Percentiles rank a stretch among this genome's conserved stretches.
Evolutionary conservation across 371 early-diverging fungal species (phyloP).

Genomic region (Actinomortierella ambigua): DNA sequence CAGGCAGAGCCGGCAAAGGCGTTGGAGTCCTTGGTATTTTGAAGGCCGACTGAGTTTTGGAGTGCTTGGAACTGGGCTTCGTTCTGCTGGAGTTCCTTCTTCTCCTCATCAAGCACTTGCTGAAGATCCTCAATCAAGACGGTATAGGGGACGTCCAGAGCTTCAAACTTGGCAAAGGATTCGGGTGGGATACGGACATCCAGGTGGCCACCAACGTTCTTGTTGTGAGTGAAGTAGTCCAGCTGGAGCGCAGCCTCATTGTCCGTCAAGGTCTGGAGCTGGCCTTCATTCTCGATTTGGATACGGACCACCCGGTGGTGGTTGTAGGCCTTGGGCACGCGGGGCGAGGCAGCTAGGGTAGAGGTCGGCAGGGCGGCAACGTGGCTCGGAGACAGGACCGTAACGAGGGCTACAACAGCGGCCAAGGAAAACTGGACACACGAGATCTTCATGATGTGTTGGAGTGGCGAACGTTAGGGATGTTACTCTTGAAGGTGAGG

Average conservation of each 20-base stretch:
- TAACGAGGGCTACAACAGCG: constrained; percentile 10
- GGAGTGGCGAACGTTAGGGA: no score
- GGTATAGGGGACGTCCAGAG: constrained; percentile 18
- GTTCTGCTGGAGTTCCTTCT: constrained; percentile 12
- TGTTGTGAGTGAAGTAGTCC: constrained; percentile 44
- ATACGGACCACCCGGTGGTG: constrained; percentile 40
- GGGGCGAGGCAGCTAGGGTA: neutral
- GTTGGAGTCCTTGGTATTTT: no score
- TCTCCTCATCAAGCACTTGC: constrained; percentile 17
- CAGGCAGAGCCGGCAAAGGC: neutral
- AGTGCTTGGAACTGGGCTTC: constrained; percentile 3
- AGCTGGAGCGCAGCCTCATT: constrained; percentile 19
- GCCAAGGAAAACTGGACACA: constrained; percentile 1
- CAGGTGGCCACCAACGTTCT: constrained; percentile 26
- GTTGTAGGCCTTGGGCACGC: constrained; percentile 9
- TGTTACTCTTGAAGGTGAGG: neutral
- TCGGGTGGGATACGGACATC: constrained; percentile 34
- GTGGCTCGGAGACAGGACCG: constrained; percentile 7
- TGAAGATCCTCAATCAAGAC: constrained; percentile 34
- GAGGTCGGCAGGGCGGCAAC: neutral
- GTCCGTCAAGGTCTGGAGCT: constrained; percentile 25
- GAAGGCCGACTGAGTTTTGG: no score
- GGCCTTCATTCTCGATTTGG: constrained; percentile 16
- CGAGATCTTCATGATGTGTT: constrained; percentile 6
- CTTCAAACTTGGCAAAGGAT: constrained; percentile 20